Conservation (phyloP, 2,329 filamentous ascomycete species). For the Sporothrix inflata region DNA sequence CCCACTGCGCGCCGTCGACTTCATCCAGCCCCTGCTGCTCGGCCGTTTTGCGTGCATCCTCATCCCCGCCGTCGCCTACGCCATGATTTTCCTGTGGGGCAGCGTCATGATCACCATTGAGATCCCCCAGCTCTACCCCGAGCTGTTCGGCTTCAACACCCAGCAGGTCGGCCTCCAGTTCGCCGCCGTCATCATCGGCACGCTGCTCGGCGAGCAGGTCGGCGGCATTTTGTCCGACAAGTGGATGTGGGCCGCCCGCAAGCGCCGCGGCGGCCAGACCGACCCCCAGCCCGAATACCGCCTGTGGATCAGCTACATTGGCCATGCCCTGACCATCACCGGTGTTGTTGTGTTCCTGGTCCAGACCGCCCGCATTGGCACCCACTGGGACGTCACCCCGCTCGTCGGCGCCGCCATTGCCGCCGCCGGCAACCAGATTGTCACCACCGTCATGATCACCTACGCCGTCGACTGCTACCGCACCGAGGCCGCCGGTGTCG, state of each 20-base stretch:
- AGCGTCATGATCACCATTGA: constrained; percentile 60
- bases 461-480: constrained; percentile 63
- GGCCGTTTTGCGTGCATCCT: constrained; percentile 51
- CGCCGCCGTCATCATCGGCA: constrained; percentile 59
- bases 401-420: constrained; percentile 56
- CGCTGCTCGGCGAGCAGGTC: constrained; percentile 60
- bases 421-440: constrained; percentile 61
- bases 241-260: constrained; percentile 50
- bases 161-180: constrained; percentile 63
- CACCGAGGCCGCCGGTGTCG: constrained; percentile 56
- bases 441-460: constrained; percentile 63
- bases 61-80: constrained; percentile 56
- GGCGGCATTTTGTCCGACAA: constrained; percentile 57
- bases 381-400: constrained; percentile 58
- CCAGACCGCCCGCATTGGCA: constrained; percentile 37
- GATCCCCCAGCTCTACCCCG: constrained; percentile 60
- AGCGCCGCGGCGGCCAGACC: constrained; percentile 39
- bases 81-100: constrained; percentile 60
- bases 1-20: constrained; percentile 53
- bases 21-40: constrained; percentile 53
- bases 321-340: constrained; percentile 53
- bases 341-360: constrained; percentile 60
- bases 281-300: constrained; percentile 53
- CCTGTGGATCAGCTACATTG: constrained; percentile 60
- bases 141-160: constrained; percentile 59